Evolutionary conservation across 768 basidiomycete species (phyloP).

Genomic region (Lyophyllum atratum): DNA sequence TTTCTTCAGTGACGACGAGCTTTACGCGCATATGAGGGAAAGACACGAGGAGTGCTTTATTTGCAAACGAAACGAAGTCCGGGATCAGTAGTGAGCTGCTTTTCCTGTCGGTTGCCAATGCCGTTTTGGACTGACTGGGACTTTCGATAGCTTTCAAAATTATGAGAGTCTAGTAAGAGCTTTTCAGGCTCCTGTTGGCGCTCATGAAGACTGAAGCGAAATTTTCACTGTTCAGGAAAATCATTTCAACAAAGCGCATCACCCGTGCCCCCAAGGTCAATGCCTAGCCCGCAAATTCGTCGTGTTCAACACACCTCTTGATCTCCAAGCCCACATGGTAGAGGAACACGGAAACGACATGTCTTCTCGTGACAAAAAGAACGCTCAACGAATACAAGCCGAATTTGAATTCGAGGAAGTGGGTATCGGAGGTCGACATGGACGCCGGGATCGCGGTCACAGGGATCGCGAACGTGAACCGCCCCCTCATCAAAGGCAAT

Average conservation of each 20-base stretch:
- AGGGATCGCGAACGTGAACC: constrained; percentile 45
- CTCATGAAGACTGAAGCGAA: constrained; percentile 1
- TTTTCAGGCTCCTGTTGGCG: not conserved
- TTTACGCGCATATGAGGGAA: constrained; percentile 93
- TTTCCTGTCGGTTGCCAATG: not conserved
- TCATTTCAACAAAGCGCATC: constrained; percentile 77
- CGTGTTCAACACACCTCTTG: constrained; percentile 85
- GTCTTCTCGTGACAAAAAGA: constrained; percentile 68
- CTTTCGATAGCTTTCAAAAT: constrained; percentile 63
- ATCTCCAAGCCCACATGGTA: constrained; percentile 91
- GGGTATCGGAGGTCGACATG: constrained; percentile 36
- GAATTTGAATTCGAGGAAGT: constrained; percentile 65
- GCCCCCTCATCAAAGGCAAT: constrained; percentile 29
- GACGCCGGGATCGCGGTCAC: constrained; percentile 45
- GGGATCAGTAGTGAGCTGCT: constrained; percentile 80
- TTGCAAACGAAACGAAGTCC: constrained; percentile 80
- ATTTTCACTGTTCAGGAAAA: constrained; percentile 49
- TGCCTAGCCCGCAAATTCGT: constrained; percentile 93
- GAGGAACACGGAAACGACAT: constrained; percentile 78
- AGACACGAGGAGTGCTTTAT: constrained; percentile 96
- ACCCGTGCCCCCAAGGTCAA: constrained; percentile 68
- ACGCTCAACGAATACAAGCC: constrained; percentile 69
- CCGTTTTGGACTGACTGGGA: not conserved
- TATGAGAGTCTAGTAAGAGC: constrained; percentile 70
- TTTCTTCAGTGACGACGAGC: constrained; percentile 90